These are phyloP conservation scores for Penicillium riverlandense DNA, from an alignment of 495 filamentous ascomycete species.

Conservation along the genomic window DNA sequence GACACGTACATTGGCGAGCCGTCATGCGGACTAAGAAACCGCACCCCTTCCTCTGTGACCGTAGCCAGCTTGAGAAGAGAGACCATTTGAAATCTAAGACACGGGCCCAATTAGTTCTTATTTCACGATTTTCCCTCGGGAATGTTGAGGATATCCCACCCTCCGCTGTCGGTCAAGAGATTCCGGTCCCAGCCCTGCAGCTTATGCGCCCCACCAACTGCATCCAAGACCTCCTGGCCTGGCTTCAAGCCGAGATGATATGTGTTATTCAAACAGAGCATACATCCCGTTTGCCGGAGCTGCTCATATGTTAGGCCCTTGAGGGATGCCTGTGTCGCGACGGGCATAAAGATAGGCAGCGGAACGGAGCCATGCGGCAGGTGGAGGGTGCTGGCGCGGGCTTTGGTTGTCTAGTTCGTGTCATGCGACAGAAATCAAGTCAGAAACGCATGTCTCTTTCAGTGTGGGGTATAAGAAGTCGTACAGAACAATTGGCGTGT, in stretches of 20 bases:
- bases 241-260: slow-evolving; percentile 95
- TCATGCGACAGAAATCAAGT: neutral
- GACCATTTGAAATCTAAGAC: slow-evolving; percentile 90
- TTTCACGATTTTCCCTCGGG: neutral
- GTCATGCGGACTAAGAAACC: slow-evolving; percentile 91
- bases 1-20: slow-evolving; percentile 73
- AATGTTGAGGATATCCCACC: slow-evolving; percentile 48
- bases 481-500: slow-evolving; percentile 75
- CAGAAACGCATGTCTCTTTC: neutral
- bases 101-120: slow-evolving; percentile 14
- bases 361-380: slow-evolving; percentile 88
- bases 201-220: slow-evolving; percentile 85
- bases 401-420: slow-evolving; percentile 72
- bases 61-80: slow-evolving; percentile 88
- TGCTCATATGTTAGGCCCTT: slow-evolving; percentile 94
- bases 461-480: slow-evolving; percentile 13
- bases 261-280: slow-evolving; percentile 92
- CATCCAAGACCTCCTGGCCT: slow-evolving; percentile 78
- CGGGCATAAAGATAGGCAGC: slow-evolving; percentile 95
- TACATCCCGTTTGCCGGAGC: slow-evolving; percentile 78
- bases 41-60: slow-evolving; percentile 91
- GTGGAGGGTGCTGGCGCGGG: slow-evolving; percentile 80
- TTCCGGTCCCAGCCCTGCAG: slow-evolving; percentile 94
- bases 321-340: slow-evolving; percentile 93
- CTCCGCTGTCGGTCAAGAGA: slow-evolving; percentile 93